phyloP scores from a whole-genome alignment of 2,329 filamentous ascomycete genomes.

The Sclerotinia borealis region DNA sequence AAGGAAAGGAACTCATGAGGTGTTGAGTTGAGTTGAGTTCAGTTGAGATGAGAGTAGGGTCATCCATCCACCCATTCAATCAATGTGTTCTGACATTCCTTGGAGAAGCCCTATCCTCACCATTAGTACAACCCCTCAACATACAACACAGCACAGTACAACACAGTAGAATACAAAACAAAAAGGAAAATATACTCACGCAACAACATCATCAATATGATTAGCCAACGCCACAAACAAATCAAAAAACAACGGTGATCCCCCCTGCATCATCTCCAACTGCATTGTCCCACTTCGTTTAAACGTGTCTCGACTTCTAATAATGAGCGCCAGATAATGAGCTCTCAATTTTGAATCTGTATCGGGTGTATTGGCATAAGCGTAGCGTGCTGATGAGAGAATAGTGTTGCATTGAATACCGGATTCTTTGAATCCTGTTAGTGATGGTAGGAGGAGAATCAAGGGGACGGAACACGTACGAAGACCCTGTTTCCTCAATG shows the following conservation, averaged over 20 bases:
- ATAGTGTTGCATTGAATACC: constrained; percentile 90
- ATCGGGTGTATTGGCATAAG: constrained; percentile 83
- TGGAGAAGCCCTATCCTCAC: constrained; percentile 27
- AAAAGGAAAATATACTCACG: constrained; percentile 39
- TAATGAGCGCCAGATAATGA: constrained; percentile 89
- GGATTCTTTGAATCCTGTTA: constrained; percentile 53
- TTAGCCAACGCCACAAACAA: constrained; percentile 91
- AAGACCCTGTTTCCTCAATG: constrained; percentile 83
- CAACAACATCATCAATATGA: constrained; percentile 67
- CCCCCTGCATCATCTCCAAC: constrained; percentile 84
- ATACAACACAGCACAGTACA: no score
- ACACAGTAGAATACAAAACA: not conserved
- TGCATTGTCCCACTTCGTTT: constrained; percentile 95
- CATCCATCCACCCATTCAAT: not conserved
- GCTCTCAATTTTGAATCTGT: constrained; percentile 85
- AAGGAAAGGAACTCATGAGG: not conserved
- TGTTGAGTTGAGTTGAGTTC: not conserved
- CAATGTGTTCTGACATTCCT: constrained; percentile 27
- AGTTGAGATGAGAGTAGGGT: constrained; percentile 8
- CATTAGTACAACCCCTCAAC: not conserved
- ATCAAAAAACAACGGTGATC: constrained; percentile 81
- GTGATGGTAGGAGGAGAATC: constrained; percentile 45
- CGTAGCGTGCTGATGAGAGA: constrained; percentile 78
- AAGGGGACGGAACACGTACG: constrained; percentile 44
- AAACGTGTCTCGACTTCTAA: constrained; percentile 79